phyloP scores from a whole-genome alignment of 208 protist species.

The Acanthamoeba castellanii region DNA sequence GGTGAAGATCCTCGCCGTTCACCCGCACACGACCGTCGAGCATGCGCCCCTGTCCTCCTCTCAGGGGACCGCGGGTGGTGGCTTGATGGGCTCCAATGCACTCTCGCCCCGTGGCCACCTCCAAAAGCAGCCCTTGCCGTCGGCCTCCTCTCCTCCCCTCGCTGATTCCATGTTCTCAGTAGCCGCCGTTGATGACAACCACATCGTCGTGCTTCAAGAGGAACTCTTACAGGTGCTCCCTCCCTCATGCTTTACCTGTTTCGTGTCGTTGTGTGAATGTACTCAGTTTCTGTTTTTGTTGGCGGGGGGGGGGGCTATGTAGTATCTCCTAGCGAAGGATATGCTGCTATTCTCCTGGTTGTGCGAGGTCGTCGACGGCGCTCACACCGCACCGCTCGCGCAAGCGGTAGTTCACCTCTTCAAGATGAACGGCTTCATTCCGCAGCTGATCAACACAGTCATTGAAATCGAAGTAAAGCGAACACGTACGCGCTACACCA shows the following conservation, averaged over 20 bases:
- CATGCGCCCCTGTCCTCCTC: neutral
- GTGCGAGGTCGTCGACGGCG: constrained; percentile 7
- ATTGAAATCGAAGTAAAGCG: constrained; percentile 47
- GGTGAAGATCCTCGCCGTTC: constrained; percentile 1
- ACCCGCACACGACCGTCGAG: constrained; percentile 1
- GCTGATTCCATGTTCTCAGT: neutral
- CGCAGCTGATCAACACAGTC: neutral
- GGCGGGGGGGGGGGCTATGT: too few species aligned
- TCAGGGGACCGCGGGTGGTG: neutral
- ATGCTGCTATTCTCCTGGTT: constrained; percentile 37
- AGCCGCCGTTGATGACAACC: neutral
- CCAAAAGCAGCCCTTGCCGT: neutral
- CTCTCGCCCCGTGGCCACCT: neutral
- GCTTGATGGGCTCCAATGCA: too few species aligned
- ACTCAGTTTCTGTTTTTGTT: neutral
- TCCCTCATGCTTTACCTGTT: neutral
- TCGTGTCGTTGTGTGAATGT: neutral
- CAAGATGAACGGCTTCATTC: neutral
- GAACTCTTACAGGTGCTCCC: neutral
- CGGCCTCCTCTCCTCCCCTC: neutral
- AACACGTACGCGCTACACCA: neutral
- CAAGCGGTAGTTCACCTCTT: neutral
- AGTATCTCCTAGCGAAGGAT: constrained; percentile 24
- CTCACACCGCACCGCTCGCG: neutral
- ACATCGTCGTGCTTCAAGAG: neutral